A percentile compares a stretch with the other conserved stretches of the same genome.
These are phyloP conservation scores for Vitis hybrid DNA, from an alignment of 177 flowering plant genomes.

Conservation along the genomic window DNA sequence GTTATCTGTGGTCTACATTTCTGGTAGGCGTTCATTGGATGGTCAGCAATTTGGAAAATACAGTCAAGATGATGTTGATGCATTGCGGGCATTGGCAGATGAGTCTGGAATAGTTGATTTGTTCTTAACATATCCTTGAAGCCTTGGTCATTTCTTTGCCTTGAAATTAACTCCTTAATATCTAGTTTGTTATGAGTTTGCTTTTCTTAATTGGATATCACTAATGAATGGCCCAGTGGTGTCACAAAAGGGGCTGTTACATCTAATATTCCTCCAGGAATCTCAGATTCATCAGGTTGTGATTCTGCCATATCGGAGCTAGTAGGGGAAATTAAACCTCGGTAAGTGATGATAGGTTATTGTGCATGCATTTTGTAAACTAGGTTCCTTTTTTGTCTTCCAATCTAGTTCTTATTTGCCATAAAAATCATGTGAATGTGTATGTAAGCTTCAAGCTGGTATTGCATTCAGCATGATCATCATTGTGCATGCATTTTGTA, in stretches of 20 bases:
- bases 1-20: slow-evolving; percentile 75
- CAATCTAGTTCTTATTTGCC: no score
- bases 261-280: slow-evolving; percentile 55
- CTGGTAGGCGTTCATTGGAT: slow-evolving; percentile 64
- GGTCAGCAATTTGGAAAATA: slow-evolving; percentile 67
- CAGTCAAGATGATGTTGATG: slow-evolving; percentile 87
- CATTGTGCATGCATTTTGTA: not conserved
- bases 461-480: not conserved
- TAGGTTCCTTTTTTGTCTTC: no score
- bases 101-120: slow-evolving; percentile 82
- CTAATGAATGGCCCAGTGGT: slow-evolving; percentile 97
- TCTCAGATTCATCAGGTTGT: slow-evolving; percentile 50
- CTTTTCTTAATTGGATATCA: slow-evolving; percentile 56
- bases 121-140: slow-evolving; percentile 90
- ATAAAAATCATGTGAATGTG: no score
- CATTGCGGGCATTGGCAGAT: slow-evolving; percentile 85
- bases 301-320: slow-evolving; percentile 70
- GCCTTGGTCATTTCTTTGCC: not conserved
- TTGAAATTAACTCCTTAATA: slow-evolving; percentile 3
- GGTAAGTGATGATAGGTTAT: slow-evolving; percentile 47
- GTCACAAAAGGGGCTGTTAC: slow-evolving; percentile 54
- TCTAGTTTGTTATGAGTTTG: slow-evolving; percentile 10
- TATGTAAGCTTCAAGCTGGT: no score
- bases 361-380: not conserved
- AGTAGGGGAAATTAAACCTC: slow-evolving; percentile 88